phyloP scores from a whole-genome alignment of 169 alveolate genomes.

The Miamiensis avidus region DNA sequence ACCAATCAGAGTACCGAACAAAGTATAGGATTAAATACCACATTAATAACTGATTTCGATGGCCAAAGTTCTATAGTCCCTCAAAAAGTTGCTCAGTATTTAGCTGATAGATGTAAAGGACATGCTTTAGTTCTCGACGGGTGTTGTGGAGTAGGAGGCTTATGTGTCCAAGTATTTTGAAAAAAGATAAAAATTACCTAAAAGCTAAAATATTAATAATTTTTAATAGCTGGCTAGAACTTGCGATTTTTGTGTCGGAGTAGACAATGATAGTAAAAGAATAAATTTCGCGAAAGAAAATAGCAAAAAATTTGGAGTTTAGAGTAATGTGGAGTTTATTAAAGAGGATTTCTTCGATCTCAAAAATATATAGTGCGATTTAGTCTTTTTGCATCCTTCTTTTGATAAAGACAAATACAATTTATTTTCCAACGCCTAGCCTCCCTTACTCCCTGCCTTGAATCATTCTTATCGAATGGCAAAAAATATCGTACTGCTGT shows the following conservation, averaged over 20 bases:
- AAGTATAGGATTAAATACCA: background rate
- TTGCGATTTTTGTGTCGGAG: background rate
- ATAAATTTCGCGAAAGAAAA: background rate
- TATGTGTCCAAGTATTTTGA: background rate
- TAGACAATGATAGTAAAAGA: background rate
- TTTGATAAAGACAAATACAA: background rate
- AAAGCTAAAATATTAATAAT: no score
- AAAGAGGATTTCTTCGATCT: background rate
- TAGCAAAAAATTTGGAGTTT: background rate
- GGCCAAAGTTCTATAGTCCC: background rate
- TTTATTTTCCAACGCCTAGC: background rate
- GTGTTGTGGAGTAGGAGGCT: background rate
- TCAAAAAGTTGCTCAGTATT: background rate
- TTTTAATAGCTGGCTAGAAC: background rate
- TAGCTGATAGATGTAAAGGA: background rate
- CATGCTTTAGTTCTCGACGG: background rate
- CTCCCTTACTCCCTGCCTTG: background rate
- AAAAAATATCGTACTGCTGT: background rate
- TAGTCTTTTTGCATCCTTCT: background rate
- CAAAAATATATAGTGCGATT: background rate
- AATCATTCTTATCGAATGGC: background rate
- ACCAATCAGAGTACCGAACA: background rate
- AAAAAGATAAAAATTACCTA: no score
- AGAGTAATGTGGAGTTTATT: background rate
- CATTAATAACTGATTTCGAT: no score